Evolutionary conservation across 306 rosid genomes (phyloP).

Genomic region (Acacia acuminata): DNA sequence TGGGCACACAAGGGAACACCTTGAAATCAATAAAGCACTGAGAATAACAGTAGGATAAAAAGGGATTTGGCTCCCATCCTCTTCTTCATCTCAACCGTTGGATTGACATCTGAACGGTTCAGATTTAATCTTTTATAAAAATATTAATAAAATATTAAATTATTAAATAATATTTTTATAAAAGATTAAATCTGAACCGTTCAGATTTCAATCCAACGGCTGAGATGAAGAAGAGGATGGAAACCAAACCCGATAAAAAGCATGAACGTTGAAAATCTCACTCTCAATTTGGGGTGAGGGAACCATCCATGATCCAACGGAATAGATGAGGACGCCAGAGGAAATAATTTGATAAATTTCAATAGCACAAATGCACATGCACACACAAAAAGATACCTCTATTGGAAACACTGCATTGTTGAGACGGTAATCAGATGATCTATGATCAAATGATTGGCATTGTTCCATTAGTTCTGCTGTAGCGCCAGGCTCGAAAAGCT

Average conservation of each 20-base stretch:
- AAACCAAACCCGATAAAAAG: background rate
- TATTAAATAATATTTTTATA: too few relatives aligned
- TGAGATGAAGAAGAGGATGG: too few relatives aligned
- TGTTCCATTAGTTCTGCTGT: slow-evolving; percentile 47
- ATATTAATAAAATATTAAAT: too few relatives aligned
- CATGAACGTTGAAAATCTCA: background rate
- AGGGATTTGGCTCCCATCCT: background rate
- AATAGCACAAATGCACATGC: background rate
- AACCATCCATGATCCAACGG: background rate
- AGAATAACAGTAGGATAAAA: background rate
- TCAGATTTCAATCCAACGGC: too few relatives aligned
- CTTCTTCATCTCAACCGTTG: too few relatives aligned
- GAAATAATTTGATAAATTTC: background rate
- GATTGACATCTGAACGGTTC: too few relatives aligned
- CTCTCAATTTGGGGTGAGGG: background rate
- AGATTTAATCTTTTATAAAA: too few relatives aligned
- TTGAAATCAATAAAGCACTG: slow-evolving; percentile 3
- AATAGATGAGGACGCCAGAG: background rate
- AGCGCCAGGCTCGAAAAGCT: slow-evolving; percentile 56
- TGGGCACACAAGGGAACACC: slow-evolving; percentile 6
- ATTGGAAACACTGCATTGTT: slow-evolving; percentile 39
- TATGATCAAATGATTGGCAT: slow-evolving; percentile 50
- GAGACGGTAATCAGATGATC: slow-evolving; percentile 45
- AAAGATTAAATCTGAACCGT: too few relatives aligned
- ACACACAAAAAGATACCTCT: slow-evolving; percentile 40